Evolutionary conservation across 768 basidiomycete species (phyloP).

Genomic region (Pleurotus giganteus): DNA sequence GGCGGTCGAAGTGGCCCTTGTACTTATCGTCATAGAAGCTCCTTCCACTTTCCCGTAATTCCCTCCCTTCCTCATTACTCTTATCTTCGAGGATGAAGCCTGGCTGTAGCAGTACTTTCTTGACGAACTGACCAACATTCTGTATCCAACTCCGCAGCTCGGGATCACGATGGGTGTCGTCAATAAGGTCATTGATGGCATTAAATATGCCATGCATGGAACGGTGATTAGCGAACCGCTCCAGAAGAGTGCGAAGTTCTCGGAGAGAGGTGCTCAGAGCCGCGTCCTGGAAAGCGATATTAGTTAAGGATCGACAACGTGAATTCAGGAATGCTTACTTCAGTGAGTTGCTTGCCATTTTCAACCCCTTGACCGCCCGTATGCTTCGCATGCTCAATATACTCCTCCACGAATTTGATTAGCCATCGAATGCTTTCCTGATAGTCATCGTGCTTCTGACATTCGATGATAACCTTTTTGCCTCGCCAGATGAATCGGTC

Average conservation of each 20-base stretch:
- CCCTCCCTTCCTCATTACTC: constrained; percentile 59
- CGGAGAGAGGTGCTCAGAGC: constrained; percentile 51
- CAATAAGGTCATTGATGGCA: constrained; percentile 65
- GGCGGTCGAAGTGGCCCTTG: constrained; percentile 71
- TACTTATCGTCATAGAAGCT: constrained; percentile 69
- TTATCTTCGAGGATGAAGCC: constrained; percentile 82
- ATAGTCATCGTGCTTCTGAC: constrained; percentile 89
- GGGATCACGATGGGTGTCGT: constrained; percentile 71
- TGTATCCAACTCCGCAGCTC: constrained; percentile 75
- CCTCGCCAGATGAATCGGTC: constrained; percentile 91
- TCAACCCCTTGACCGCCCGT: constrained; percentile 18
- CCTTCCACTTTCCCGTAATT: constrained; percentile 68
- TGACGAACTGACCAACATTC: constrained; percentile 56
- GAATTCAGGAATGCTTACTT: constrained; percentile 19
- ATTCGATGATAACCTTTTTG: constrained; percentile 92
- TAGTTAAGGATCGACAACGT: background rate
- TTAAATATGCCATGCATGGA: constrained; percentile 68
- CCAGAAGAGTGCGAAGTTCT: constrained; percentile 78
- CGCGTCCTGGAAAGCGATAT: constrained; percentile 38
- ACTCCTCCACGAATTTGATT: constrained; percentile 58
- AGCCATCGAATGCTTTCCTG: constrained; percentile 77
- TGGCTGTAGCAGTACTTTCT: constrained; percentile 72
- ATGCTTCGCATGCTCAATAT: constrained; percentile 46
- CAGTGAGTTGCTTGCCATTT: constrained; percentile 17
- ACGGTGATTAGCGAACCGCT: constrained; percentile 81